A percentile compares a stretch with the other conserved stretches of the same genome.
Conservation (phyloP, 2,329 filamentous ascomycete species). For the Botrytis sinoallii region DNA sequence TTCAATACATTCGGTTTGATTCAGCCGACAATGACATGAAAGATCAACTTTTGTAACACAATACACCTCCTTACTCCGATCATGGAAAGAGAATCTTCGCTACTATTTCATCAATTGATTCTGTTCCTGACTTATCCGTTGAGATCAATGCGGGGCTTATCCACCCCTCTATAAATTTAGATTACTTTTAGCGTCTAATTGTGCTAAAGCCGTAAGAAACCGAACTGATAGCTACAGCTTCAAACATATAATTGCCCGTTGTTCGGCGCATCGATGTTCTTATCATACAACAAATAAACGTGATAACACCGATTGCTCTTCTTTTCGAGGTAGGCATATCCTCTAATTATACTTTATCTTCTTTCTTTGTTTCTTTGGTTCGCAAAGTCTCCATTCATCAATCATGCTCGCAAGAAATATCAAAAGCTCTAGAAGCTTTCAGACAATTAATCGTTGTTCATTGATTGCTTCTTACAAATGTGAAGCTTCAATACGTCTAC, state of each 20-base stretch:
- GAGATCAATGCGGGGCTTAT: not conserved
- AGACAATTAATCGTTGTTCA: slow-evolving; percentile 25
- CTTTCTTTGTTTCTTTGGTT: slow-evolving; percentile 11
- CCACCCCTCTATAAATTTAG: not conserved
- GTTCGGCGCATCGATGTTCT: not conserved
- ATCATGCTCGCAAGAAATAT: slow-evolving; percentile 21
- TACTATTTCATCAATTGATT: not conserved
- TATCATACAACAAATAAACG: not conserved
- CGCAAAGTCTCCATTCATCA: not conserved
- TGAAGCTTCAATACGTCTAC: slow-evolving; percentile 26
- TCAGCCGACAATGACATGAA: not conserved
- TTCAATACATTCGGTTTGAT: not conserved
- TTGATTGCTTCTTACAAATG: slow-evolving; percentile 20
- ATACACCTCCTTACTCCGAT: not conserved
- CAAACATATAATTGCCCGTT: slow-evolving; percentile 1
- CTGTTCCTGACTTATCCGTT: slow-evolving; percentile 10
- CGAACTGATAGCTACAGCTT: not conserved
- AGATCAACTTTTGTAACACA: not conserved
- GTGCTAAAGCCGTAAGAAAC: slow-evolving; percentile 5
- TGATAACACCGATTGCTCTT: not conserved
- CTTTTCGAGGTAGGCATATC: slow-evolving; percentile 9
- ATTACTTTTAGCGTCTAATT: not conserved
- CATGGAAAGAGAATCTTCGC: not conserved
- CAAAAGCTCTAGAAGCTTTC: slow-evolving; percentile 30
- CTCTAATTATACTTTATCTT: not conserved